phyloP scores from a whole-genome alignment of 306 rosid genomes.

The Malus orientalis region DNA sequence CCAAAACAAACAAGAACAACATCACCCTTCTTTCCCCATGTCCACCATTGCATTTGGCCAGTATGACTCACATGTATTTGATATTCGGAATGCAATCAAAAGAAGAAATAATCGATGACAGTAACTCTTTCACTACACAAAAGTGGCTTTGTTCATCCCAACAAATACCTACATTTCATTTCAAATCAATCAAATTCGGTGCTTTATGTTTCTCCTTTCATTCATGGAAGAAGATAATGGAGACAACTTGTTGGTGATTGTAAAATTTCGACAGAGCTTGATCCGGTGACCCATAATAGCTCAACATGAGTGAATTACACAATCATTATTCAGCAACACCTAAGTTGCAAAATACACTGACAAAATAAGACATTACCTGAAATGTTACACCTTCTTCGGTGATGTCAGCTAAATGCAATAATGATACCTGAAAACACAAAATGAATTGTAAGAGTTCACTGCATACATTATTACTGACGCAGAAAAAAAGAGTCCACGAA shows the following conservation, averaged over 20 bases:
- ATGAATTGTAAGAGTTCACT: conserved; percentile 13
- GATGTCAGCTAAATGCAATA: conserved; percentile 94
- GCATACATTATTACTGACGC: not conserved
- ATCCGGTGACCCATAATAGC: not conserved
- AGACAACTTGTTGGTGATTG: not conserved
- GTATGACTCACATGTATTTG: not conserved
- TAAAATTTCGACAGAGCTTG: not conserved
- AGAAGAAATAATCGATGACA: not conserved
- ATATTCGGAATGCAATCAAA: not conserved
- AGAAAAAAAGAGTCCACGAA: not conserved
- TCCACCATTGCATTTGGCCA: not conserved
- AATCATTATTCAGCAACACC: conserved; percentile 6
- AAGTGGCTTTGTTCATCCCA: not conserved
- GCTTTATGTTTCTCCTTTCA: not conserved
- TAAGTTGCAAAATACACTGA: not conserved
- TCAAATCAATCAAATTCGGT: not conserved
- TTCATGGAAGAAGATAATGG: not conserved
- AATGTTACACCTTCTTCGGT: conserved; percentile 95
- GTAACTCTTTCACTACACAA: not conserved
- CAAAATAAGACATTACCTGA: conserved; percentile 52
- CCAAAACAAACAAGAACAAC: not conserved
- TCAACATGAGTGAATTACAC: not conserved
- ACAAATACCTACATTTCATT: not conserved
- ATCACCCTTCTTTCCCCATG: not conserved
- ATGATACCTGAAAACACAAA: conserved; percentile 59